phyloP scores from a whole-genome alignment of 208 protist genomes.

The Leishmania gerbilli region DNA sequence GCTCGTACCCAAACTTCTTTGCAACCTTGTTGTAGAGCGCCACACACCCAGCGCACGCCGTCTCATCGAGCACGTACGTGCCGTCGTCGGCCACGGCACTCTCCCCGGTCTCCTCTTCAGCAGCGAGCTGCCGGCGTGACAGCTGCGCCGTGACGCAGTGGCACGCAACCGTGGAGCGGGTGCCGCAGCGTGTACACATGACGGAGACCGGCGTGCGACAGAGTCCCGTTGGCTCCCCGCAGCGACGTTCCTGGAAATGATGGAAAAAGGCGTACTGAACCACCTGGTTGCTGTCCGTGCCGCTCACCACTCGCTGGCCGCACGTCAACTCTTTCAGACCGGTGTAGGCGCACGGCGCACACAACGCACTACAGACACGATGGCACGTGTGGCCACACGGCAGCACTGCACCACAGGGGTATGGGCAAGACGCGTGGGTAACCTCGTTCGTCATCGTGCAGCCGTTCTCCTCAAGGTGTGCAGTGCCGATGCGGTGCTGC shows the following conservation, averaged over 20 bases:
- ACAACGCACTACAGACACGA: slow-evolving; percentile 65
- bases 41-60: slow-evolving; percentile 75
- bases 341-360: slow-evolving; percentile 70
- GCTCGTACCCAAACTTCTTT: slow-evolving; percentile 48
- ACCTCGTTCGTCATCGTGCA: slow-evolving; percentile 1
- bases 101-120: slow-evolving; percentile 11
- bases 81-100: slow-evolving; percentile 14
- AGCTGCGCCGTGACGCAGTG: slow-evolving; percentile 40
- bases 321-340: slow-evolving; percentile 72
- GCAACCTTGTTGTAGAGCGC: slow-evolving; percentile 79
- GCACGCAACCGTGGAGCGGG: slow-evolving; percentile 57
- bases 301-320: slow-evolving; percentile 81
- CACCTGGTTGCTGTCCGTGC: slow-evolving; percentile 49
- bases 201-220: slow-evolving; percentile 61
- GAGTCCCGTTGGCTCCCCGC: slow-evolving; percentile 47
- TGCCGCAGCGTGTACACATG: slow-evolving; percentile 71
- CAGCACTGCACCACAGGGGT: slow-evolving; percentile 64
- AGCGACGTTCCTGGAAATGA: slow-evolving; percentile 75
- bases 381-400: slow-evolving; percentile 77
- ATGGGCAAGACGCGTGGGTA: slow-evolving; percentile 66
- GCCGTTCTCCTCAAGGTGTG: not conserved
- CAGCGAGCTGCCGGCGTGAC: slow-evolving; percentile 14
- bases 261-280: slow-evolving; percentile 55
- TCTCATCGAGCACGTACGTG: slow-evolving; percentile 47
- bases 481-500: slow-evolving; percentile 11